These are phyloP conservation scores for Saccharomycopsis sp. DNA, from an alignment of 805 yeast genomes.

Conservation along the genomic window DNA sequence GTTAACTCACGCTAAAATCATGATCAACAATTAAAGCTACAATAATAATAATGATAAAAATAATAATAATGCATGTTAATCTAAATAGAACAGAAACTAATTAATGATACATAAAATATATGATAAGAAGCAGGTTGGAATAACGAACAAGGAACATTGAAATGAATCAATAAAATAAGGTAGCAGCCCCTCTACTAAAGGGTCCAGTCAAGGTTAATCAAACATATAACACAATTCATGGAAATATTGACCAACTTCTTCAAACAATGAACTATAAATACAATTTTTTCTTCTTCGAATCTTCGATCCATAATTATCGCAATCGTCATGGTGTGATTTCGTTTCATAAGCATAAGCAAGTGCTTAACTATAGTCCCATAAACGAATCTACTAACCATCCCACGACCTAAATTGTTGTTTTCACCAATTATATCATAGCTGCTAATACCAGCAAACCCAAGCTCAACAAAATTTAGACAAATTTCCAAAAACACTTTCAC, in stretches of 20 bases:
- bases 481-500: constrained; percentile 14
- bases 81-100: too few species aligned
- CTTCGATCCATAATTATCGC: constrained; percentile 4
- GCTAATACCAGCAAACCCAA: constrained; percentile 13
- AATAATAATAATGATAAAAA: too few species aligned
- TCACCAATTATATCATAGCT: not conserved
- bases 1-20: too few species aligned
- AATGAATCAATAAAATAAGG: too few species aligned
- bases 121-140: too few species aligned
- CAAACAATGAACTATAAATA: constrained; percentile 10
- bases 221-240: constrained; percentile 13
- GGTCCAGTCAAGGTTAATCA: constrained; percentile 13
- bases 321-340: not conserved
- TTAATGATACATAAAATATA: too few species aligned
- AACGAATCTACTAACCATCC: not conserved
- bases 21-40: too few species aligned
- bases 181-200: too few species aligned
- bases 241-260: constrained; percentile 9
- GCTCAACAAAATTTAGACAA: constrained; percentile 11
- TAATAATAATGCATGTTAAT: too few species aligned
- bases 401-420: not conserved
- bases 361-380: not conserved
- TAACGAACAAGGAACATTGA: too few species aligned
- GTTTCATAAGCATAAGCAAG: not conserved
- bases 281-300: constrained; percentile 9